These are phyloP conservation scores for Lentinula lateritia DNA, from an alignment of 768 basidiomycete genomes.

Conservation along the genomic window DNA sequence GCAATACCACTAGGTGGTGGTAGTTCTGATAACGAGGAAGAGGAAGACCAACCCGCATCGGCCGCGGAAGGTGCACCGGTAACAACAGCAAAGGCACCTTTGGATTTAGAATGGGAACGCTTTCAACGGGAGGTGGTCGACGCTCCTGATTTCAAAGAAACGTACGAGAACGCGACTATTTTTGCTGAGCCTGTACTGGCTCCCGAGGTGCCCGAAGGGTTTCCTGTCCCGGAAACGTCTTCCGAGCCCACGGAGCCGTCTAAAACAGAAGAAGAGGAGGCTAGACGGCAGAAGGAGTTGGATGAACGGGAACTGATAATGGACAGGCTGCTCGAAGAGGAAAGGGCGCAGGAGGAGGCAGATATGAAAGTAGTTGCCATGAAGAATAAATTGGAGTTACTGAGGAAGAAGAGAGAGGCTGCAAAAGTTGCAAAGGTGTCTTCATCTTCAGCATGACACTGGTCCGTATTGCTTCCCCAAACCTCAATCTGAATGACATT, in stretches of 20 bases:
- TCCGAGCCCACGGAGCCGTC: slow-evolving; percentile 19
- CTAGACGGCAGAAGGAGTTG: slow-evolving; percentile 46
- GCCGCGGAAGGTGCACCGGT: slow-evolving; percentile 12
- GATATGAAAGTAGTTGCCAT: slow-evolving; percentile 66
- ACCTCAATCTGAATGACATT: background rate
- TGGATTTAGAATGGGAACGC: slow-evolving; percentile 70
- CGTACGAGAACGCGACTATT: slow-evolving; percentile 67
- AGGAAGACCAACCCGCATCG: slow-evolving; percentile 2
- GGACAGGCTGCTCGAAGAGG: slow-evolving; percentile 81
- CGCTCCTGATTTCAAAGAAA: slow-evolving; percentile 35
- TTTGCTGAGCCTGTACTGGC: slow-evolving; percentile 61
- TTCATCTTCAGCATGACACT: background rate
- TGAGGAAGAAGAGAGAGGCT: slow-evolving; percentile 42
- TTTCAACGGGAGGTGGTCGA: slow-evolving; percentile 66
- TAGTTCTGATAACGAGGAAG: slow-evolving; percentile 23
- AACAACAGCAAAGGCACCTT: slow-evolving; percentile 19
- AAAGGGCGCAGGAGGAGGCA: slow-evolving; percentile 83
- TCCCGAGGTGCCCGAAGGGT: slow-evolving; percentile 39
- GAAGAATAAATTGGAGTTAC: slow-evolving; percentile 58
- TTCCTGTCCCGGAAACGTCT: slow-evolving; percentile 31
- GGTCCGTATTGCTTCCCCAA: too few species aligned
- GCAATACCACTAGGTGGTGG: slow-evolving; percentile 42
- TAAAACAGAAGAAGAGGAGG: slow-evolving; percentile 39
- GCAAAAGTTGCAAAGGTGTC: slow-evolving; percentile 17
- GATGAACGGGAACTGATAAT: slow-evolving; percentile 82